Evolutionary conservation across 352 stramenopile genomes (phyloP).

Genomic region (Elongisporangium prolatum): DNA sequence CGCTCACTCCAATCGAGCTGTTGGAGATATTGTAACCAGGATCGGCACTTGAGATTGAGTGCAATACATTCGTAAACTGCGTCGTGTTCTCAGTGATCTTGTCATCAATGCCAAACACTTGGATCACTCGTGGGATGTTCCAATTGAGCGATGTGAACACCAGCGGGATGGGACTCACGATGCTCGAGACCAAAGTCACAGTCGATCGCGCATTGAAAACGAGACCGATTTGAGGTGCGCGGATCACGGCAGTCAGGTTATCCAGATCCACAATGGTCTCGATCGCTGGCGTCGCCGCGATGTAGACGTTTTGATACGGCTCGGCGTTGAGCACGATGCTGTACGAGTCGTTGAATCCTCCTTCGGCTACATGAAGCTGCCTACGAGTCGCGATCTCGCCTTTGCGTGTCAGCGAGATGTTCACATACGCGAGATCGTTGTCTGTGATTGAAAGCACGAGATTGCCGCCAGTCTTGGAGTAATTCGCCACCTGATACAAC

Average conservation of each 20-base stretch:
- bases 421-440: conserved; percentile 61
- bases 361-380: conserved; percentile 59
- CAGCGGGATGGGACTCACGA: conserved; percentile 25
- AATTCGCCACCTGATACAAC: conserved; percentile 34
- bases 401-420: conserved; percentile 35
- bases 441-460: conserved; percentile 47
- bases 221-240: conserved; percentile 26
- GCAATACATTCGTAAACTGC: conserved; percentile 46
- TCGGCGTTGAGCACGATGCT: conserved; percentile 48
- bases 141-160: conserved; percentile 71
- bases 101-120: conserved; percentile 59
- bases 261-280: conserved; percentile 41
- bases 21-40: conserved; percentile 62
- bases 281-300: conserved; percentile 31
- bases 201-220: conserved; percentile 15
- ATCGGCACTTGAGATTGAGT: conserved; percentile 43
- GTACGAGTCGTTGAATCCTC: conserved; percentile 80
- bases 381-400: conserved; percentile 9
- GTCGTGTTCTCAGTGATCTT: conserved; percentile 50
- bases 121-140: conserved; percentile 29
- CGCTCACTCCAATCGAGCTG: conserved; percentile 30
- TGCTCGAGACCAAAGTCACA: conserved; percentile 1
- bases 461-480: conserved; percentile 16
- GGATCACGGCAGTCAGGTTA: conserved; percentile 12
- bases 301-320: conserved; percentile 52